phyloP scores from a whole-genome alignment of 2,329 filamentous ascomycete species.

The Bisporella sp. region DNA sequence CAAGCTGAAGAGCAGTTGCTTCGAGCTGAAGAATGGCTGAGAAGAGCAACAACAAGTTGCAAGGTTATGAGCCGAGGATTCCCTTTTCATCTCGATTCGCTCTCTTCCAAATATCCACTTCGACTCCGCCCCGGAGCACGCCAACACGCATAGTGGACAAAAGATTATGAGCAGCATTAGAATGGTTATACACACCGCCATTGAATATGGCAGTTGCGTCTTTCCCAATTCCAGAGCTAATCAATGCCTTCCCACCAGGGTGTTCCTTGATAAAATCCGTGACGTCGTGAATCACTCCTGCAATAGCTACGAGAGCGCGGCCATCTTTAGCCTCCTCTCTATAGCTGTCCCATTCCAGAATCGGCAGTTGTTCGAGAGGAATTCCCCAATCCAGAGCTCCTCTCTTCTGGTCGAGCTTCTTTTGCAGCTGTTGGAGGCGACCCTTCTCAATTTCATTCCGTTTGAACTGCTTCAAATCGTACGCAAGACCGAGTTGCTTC shows the following conservation, averaged over 20 bases:
- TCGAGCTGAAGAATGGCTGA: too few species aligned
- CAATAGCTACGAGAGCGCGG: slow-evolving; percentile 68
- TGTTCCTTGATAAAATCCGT: slow-evolving; percentile 81
- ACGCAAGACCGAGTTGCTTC: slow-evolving; percentile 79
- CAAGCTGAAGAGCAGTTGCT: too few species aligned
- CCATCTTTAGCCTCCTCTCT: slow-evolving; percentile 71
- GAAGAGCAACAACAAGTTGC: too few species aligned
- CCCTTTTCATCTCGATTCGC: too few species aligned
- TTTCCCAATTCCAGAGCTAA: slow-evolving; percentile 75
- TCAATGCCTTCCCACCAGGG: slow-evolving; percentile 81
- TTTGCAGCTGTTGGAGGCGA: slow-evolving; percentile 80
- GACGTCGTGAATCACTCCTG: slow-evolving; percentile 81
- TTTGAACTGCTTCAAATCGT: slow-evolving; percentile 85
- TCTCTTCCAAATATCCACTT: too few species aligned
- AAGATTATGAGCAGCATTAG: too few species aligned
- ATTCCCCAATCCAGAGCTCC: slow-evolving; percentile 70
- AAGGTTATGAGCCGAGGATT: too few species aligned
- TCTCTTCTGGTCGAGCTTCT: slow-evolving; percentile 88
- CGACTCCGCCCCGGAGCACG: slow-evolving; percentile 78
- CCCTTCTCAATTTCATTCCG: too few species aligned
- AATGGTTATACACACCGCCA: too few species aligned
- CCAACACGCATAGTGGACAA: slow-evolving; percentile 83
- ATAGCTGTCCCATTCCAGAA: slow-evolving; percentile 82
- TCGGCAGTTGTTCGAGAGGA: slow-evolving; percentile 81
- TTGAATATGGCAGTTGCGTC: slow-evolving; percentile 92